These are phyloP conservation scores for Candida silvatica DNA, from an alignment of 805 yeast species.

Conservation along the genomic window DNA sequence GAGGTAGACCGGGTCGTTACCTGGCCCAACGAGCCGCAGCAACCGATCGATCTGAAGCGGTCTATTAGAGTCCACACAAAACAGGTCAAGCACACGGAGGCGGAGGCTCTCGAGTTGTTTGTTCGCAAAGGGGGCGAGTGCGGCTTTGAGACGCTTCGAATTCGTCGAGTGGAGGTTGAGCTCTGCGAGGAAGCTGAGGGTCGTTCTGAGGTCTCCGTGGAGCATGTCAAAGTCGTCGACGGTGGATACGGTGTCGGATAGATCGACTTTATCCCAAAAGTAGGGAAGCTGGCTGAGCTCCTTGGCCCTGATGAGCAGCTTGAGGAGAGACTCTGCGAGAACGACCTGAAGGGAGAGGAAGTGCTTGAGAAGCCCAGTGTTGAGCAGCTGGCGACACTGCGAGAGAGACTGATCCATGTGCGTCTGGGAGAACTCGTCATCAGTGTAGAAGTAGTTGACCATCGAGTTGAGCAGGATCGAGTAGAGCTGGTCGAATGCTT, in stretches of 20 bases:
- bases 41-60: no score
- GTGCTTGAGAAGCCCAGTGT: conserved; percentile 19
- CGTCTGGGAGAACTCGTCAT: conserved; percentile 8
- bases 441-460: conserved; percentile 11
- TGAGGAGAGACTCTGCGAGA: conserved; percentile 20
- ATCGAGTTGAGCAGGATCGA: conserved; percentile 18
- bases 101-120: no score
- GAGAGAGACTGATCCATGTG: conserved; percentile 11
- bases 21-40: no score
- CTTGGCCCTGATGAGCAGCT: conserved; percentile 11
- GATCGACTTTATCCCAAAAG: conserved; percentile 11
- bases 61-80: no score
- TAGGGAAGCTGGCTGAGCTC: conserved; percentile 10
- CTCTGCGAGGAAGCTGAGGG: not conserved
- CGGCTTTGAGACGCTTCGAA: no score
- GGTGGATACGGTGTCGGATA: not conserved
- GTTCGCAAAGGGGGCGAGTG: no score
- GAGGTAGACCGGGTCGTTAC: no score
- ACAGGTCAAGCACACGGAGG: no score
- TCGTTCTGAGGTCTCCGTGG: not conserved
- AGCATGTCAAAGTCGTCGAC: no score
- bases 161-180: no score
- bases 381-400: conserved; percentile 19
- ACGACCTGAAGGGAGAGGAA: conserved; percentile 19
- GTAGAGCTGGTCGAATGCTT: conserved; percentile 19